A percentile compares a stretch with the other conserved stretches of the same genome.
Conservation (phyloP, 2,329 filamentous ascomycete species). For the Diatrype stigma region DNA sequence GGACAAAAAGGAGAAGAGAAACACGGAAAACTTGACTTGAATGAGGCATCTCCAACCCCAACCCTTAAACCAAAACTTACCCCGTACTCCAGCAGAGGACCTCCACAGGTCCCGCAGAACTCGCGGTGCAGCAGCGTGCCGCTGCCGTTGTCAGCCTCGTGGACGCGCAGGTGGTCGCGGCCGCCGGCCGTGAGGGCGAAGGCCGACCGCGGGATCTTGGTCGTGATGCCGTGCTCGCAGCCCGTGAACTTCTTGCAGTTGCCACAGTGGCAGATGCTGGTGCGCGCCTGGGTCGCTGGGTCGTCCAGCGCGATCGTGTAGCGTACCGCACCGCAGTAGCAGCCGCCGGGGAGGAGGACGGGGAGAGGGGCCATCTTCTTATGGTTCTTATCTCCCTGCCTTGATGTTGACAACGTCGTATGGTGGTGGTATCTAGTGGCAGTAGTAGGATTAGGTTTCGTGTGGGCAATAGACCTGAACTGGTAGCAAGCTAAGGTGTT, state of each 20-base stretch:
- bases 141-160: slow-evolving; percentile 46
- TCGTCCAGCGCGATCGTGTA: slow-evolving; percentile 42
- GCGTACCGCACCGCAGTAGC: slow-evolving; percentile 43
- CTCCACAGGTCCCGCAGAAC: slow-evolving; percentile 49
- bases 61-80: slow-evolving; percentile 24
- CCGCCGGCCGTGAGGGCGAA: slow-evolving; percentile 38
- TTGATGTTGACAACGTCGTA: no score
- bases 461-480: no score
- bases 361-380: slow-evolving; percentile 1
- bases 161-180: slow-evolving; percentile 31
- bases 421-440: not conserved
- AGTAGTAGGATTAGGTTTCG: not conserved
- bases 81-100: slow-evolving; percentile 48
- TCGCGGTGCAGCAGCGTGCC: slow-evolving; percentile 43
- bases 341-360: slow-evolving; percentile 26
- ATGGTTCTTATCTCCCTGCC: no score
- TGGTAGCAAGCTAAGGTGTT: no score
- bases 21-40: no score
- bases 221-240: slow-evolving; percentile 46
- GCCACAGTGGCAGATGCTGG: slow-evolving; percentile 48
- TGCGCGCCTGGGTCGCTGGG: slow-evolving; percentile 40
- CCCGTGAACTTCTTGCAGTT: slow-evolving; percentile 53
- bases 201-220: slow-evolving; percentile 41
- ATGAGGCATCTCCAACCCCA: not conserved
- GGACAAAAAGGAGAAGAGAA: no score